phyloP scores from a whole-genome alignment of 331 rosid genomes.

The Malus hybrid region DNA sequence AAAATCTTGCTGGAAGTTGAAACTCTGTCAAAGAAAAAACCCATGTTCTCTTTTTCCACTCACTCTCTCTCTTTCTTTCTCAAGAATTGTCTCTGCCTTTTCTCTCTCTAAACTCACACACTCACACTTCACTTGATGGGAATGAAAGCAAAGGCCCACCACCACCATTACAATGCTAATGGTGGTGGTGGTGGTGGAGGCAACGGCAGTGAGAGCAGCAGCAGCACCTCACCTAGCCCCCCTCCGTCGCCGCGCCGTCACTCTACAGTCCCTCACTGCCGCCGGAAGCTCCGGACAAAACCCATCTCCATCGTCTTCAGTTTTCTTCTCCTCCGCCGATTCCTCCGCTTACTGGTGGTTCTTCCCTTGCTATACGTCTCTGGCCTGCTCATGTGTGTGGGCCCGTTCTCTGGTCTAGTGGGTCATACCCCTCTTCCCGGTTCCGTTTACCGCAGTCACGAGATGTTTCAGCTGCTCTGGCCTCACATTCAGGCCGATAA shows the following conservation, averaged over 20 bases:
- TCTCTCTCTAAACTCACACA: background rate
- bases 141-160: constrained; percentile 57
- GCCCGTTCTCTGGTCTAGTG: constrained; percentile 62
- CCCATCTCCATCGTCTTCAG: constrained; percentile 36
- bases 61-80: background rate
- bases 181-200: constrained; percentile 16
- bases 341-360: constrained; percentile 61
- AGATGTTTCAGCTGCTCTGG: constrained; percentile 52
- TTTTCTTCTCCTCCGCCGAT: constrained; percentile 48
- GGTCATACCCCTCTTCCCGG: constrained; percentile 69
- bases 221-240: constrained; percentile 80
- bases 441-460: constrained; percentile 68
- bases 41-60: background rate
- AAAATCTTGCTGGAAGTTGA: background rate
- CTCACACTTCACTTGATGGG: constrained; percentile 14
- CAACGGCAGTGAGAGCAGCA: constrained; percentile 36
- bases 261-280: constrained; percentile 33
- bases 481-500: constrained; percentile 53
- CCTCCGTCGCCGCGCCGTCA: constrained; percentile 71
- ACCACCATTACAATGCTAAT: constrained; percentile 26
- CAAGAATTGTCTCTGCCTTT: background rate
- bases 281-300: constrained; percentile 52
- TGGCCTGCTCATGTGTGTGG: constrained; percentile 81
- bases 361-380: constrained; percentile 76
- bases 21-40: background rate